Percentiles rank a stretch among this genome's conserved stretches.
Evolutionary conservation across 371 early-diverging fungal genomes (phyloP).

Genomic region (Lichtheimia ornata): DNA sequence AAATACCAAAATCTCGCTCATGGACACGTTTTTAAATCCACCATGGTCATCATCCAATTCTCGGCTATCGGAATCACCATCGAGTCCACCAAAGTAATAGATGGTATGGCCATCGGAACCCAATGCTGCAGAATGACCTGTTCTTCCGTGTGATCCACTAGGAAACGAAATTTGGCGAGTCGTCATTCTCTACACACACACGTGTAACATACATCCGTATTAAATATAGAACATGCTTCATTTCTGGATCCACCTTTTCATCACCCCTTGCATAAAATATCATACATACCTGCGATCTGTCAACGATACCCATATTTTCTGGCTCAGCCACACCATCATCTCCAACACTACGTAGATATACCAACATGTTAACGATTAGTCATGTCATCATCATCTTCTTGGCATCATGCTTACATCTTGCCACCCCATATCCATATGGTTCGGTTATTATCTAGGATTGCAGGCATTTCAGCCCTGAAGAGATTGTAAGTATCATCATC

Average conservation of each 20-base stretch:
- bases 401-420: slow-evolving; percentile 10
- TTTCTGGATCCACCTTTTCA: too few relatives aligned
- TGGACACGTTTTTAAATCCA: slow-evolving; percentile 10
- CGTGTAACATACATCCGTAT: too few relatives aligned
- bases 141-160: not conserved
- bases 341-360: too few relatives aligned
- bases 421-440: slow-evolving; percentile 21
- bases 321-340: too few relatives aligned
- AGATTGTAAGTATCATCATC: not conserved
- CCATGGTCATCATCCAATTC: not conserved
- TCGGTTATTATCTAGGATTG: slow-evolving; percentile 11
- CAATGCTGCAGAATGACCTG: slow-evolving; percentile 19
- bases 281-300: too few relatives aligned
- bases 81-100: slow-evolving; percentile 19
- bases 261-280: too few relatives aligned
- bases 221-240: too few relatives aligned
- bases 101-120: slow-evolving; percentile 13
- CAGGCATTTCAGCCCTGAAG: slow-evolving; percentile 14
- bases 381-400: too few relatives aligned
- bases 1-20: slow-evolving; percentile 19
- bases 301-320: too few relatives aligned
- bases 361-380: too few relatives aligned
- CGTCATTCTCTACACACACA: too few relatives aligned
- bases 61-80: slow-evolving; percentile 8
- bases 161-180: not conserved